Evolutionary conservation across 306 rosid genomes (phyloP).

Genomic region (Luffa acutangula): DNA sequence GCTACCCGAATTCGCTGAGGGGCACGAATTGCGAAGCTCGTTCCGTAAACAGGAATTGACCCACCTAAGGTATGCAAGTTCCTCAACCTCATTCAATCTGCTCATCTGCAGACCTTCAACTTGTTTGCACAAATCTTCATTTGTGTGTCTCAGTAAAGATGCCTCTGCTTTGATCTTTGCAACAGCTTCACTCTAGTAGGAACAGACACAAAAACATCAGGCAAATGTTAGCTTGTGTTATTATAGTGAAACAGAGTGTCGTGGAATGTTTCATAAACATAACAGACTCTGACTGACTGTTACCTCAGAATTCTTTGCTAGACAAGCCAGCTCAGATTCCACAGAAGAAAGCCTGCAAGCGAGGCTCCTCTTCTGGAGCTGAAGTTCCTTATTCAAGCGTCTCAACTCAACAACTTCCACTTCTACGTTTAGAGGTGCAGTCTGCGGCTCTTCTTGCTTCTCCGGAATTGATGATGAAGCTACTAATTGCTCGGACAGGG

Average conservation of each 20-base stretch:
- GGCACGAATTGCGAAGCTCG: conserved; percentile 69
- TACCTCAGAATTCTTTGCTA: conserved; percentile 62
- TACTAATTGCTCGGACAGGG: conserved; percentile 42
- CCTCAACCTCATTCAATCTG: conserved; percentile 92
- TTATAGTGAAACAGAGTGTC: conserved; percentile 1
- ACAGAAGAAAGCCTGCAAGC: conserved; percentile 59
- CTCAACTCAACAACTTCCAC: conserved; percentile 84
- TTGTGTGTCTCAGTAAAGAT: conserved; percentile 57
- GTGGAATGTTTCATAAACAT: neutral
- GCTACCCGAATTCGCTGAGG: conserved; percentile 40
- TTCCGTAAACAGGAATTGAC: conserved; percentile 83
- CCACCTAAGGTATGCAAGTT: conserved; percentile 96
- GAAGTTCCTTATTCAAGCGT: conserved; percentile 83
- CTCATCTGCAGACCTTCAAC: conserved; percentile 91
- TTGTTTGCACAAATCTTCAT: conserved; percentile 91
- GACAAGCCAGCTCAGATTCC: conserved; percentile 52
- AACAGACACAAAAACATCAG: neutral
- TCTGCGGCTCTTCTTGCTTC: conserved; percentile 25
- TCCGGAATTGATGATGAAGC: conserved; percentile 24
- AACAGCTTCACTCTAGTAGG: conserved; percentile 53
- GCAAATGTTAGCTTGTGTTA: neutral
- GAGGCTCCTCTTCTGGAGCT: conserved; percentile 80
- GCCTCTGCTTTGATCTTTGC: conserved; percentile 88
- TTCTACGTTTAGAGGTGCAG: conserved; percentile 35
- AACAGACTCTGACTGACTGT: neutral